Evolutionary conservation across 371 early-diverging fungal species (phyloP), one percentile per base, ranked within the genome.

Genomic region (Rhizopus microsporus): DNA sequence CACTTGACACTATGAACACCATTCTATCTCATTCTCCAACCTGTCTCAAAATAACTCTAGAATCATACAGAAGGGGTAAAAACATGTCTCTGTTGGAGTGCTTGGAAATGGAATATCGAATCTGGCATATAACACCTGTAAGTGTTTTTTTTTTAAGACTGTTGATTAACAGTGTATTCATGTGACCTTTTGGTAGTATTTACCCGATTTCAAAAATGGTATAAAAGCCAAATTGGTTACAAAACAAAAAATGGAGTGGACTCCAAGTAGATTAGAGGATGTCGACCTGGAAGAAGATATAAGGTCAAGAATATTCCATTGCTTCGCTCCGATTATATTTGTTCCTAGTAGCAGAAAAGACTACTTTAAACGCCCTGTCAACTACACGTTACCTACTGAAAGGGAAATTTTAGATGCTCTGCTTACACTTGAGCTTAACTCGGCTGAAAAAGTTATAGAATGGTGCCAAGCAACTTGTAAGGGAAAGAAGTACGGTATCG

Each of bases 201-300:
- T 43, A 13, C 13, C 13, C 47, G 98, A 97, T 64, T 94, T 98
- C 63, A 66, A 77, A 49, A 94, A 94, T 78, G 97, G 97, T 31
- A 95, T 97, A 7, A 85, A 71, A 17, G 85, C 93, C 7, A 75
- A 79, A 33, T 77, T 98, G 57, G 80, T 94, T 34, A 80, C 81
- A 56, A 88, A 89, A 7, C 54, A 71, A 3, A 52, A 56, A 31
- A 88, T 96, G 3, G 59, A 83, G 37, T 98, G 97, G 97, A 50
- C 85, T 9, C 95, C 95, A 3, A 59, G 81, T 0, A 67, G 80
- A 4, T 54, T 89, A 4, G 67, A 64, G 3, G 77, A 69, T 0
- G 83, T 89, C 2, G 71, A 88, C 6, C n/a, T 43, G 15, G 44
- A 43, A n/a, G n/a, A n/a, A 12, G 44, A 43, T 17, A 43, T 43